phyloP scores from a whole-genome alignment of 202 grass and related monocot genomes.

The Schoenoplectus triqueter region DNA sequence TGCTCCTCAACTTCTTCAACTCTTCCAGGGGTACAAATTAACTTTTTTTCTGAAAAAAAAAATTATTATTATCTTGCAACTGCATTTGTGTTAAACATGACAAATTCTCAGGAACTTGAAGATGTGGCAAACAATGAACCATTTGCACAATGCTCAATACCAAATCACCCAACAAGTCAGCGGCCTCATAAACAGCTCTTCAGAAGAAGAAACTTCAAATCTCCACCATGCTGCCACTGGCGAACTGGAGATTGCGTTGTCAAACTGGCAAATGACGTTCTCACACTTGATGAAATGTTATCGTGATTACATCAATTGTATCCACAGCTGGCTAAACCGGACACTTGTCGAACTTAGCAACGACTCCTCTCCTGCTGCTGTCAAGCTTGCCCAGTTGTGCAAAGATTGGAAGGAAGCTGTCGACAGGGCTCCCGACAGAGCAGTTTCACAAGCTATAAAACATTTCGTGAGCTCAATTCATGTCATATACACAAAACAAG shows the following conservation, averaged over 20 bases:
- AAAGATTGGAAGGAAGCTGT: constrained; percentile 66
- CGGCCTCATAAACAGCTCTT: constrained; percentile 58
- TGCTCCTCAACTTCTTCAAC: constrained; percentile 50
- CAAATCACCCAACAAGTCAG: constrained; percentile 77
- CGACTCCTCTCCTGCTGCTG: constrained; percentile 36
- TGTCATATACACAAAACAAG: constrained; percentile 60
- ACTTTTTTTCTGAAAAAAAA: not conserved
- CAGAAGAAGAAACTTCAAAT: constrained; percentile 59
- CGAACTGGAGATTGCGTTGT: constrained; percentile 63
- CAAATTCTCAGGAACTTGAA: constrained; percentile 44
- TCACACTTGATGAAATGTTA: constrained; percentile 62
- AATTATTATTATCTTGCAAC: not conserved
- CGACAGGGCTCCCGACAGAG: constrained; percentile 54
- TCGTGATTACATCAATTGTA: constrained; percentile 56
- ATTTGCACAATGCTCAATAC: constrained; percentile 70
- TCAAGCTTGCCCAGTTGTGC: constrained; percentile 55
- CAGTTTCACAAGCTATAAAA: constrained; percentile 57
- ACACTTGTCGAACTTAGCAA: constrained; percentile 49
- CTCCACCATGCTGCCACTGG: constrained; percentile 67
- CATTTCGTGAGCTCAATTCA: constrained; percentile 47
- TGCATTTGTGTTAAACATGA: constrained; percentile 7
- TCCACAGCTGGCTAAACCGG: constrained; percentile 66
- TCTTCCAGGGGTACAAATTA: constrained; percentile 47
- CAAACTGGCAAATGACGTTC: constrained; percentile 54
- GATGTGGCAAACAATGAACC: constrained; percentile 70